Conservation (phyloP, 2,329 filamentous ascomycete genomes). For the Geosmithia flava region DNA sequence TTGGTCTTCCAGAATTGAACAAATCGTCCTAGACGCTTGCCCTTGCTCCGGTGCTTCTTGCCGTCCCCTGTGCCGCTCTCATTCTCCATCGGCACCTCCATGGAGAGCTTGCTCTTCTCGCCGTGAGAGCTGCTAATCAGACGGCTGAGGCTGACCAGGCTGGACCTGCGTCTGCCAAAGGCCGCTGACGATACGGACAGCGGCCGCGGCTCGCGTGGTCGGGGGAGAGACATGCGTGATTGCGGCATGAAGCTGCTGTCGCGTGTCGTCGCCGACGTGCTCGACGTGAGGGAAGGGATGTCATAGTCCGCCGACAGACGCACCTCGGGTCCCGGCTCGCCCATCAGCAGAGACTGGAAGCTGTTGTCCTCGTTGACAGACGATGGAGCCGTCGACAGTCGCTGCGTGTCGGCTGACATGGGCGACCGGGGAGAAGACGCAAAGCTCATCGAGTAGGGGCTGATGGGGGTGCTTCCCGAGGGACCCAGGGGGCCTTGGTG, state of each 20-base stretch:
- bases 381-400: slow-evolving; percentile 64
- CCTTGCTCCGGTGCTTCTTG: slow-evolving; percentile 47
- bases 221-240: slow-evolving; percentile 34
- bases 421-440: slow-evolving; percentile 57
- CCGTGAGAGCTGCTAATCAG: slow-evolving; percentile 65
- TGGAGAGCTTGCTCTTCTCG: slow-evolving; percentile 62
- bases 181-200: slow-evolving; percentile 48
- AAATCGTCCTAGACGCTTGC: slow-evolving; percentile 59
- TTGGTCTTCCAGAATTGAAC: slow-evolving; percentile 67
- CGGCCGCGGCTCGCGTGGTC: slow-evolving; percentile 42
- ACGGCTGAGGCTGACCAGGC: slow-evolving; percentile 64
- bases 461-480: slow-evolving; percentile 33
- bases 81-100: slow-evolving; percentile 47
- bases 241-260: slow-evolving; percentile 39
- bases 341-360: slow-evolving; percentile 59
- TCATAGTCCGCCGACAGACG: slow-evolving; percentile 59
- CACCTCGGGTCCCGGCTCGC: slow-evolving; percentile 60
- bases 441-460: slow-evolving; percentile 53
- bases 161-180: slow-evolving; percentile 60
- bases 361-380: slow-evolving; percentile 60
- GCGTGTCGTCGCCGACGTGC: slow-evolving; percentile 64
- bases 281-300: slow-evolving; percentile 62
- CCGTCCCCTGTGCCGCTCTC: slow-evolving; percentile 33
- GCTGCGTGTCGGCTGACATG: slow-evolving; percentile 58
- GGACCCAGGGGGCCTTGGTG: slow-evolving; percentile 24